phyloP scores from a whole-genome alignment of 768 basidiomycete species.

The Boletus huronensis region DNA sequence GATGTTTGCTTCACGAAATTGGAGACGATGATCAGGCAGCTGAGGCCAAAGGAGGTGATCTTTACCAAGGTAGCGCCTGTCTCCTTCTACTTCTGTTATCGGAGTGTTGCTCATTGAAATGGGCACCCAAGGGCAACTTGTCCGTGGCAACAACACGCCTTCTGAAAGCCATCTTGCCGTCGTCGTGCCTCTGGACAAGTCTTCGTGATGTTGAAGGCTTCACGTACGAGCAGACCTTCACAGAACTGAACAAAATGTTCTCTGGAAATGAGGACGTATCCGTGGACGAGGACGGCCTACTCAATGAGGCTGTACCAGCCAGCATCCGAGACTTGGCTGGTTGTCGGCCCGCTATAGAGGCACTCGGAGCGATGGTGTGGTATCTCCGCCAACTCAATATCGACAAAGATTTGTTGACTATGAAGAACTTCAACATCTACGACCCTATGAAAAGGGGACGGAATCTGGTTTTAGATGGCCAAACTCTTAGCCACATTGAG shows the following conservation, averaged over 20 bases:
- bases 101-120: background rate
- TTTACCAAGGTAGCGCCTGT: conserved; percentile 67
- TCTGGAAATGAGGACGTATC: conserved; percentile 42
- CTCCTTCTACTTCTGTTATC: background rate
- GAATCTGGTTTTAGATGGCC: conserved; percentile 86
- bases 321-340: conserved; percentile 72
- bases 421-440: conserved; percentile 97
- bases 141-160: conserved; percentile 80
- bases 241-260: conserved; percentile 67
- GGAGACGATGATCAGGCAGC: conserved; percentile 89
- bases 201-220: conserved; percentile 83
- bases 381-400: conserved; percentile 92
- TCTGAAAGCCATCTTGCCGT: conserved; percentile 76
- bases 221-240: conserved; percentile 63
- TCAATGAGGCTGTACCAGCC: conserved; percentile 50
- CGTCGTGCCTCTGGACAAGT: conserved; percentile 84
- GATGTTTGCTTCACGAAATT: conserved; percentile 89
- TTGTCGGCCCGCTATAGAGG: conserved; percentile 68
- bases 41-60: conserved; percentile 88
- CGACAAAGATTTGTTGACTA: conserved; percentile 90
- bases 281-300: conserved; percentile 42
- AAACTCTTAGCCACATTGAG: conserved; percentile 93
- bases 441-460: conserved; percentile 92
- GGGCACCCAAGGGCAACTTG: conserved; percentile 65
- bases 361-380: conserved; percentile 92